phyloP scores from a whole-genome alignment of 1,284 basidiomycete species.

The Leccinum solheimii region DNA sequence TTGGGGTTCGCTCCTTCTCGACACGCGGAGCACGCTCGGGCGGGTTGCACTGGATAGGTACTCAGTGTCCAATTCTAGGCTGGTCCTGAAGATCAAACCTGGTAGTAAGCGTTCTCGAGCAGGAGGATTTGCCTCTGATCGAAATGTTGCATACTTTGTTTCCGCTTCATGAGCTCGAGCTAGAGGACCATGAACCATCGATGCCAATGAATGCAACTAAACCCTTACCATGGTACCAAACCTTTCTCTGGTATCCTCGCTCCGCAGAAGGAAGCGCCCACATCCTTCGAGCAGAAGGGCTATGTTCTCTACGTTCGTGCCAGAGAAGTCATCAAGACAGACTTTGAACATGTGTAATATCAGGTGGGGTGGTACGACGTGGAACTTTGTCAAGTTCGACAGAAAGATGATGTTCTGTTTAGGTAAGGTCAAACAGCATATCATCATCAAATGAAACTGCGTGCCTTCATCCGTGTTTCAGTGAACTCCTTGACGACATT shows the following conservation, averaged over 20 bases:
- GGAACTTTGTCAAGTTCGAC: constrained; percentile 93
- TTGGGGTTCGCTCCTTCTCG: constrained; percentile 82
- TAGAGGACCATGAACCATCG: constrained; percentile 35
- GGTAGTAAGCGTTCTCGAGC: constrained; percentile 98
- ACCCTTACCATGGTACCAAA: constrained; percentile 75
- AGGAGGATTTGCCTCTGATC: constrained; percentile 88
- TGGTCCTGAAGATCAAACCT: constrained; percentile 48
- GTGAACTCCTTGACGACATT: constrained; percentile 88
- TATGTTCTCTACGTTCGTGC: constrained; percentile 91
- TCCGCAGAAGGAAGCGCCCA: constrained; percentile 88
- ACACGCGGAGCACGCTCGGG: constrained; percentile 88
- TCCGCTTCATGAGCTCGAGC: constrained; percentile 93
- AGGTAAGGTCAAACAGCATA: not conserved
- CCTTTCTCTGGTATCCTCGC: constrained; percentile 83
- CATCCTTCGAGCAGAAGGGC: constrained; percentile 92
- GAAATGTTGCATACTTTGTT: constrained; percentile 90
- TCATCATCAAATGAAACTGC: constrained; percentile 10
- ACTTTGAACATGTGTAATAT: constrained; percentile 97
- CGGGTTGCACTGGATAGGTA: constrained; percentile 81
- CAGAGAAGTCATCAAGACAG: constrained; percentile 93
- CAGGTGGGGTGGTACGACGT: constrained; percentile 88
- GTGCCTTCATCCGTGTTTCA: constrained; percentile 81
- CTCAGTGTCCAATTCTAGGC: constrained; percentile 7
- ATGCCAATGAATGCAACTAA: not conserved
- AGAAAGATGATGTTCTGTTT: constrained; percentile 85